These are phyloP conservation scores for Ceratobasidium papillatum DNA, from an alignment of 1,284 basidiomycete genomes.

Conservation along the genomic window DNA sequence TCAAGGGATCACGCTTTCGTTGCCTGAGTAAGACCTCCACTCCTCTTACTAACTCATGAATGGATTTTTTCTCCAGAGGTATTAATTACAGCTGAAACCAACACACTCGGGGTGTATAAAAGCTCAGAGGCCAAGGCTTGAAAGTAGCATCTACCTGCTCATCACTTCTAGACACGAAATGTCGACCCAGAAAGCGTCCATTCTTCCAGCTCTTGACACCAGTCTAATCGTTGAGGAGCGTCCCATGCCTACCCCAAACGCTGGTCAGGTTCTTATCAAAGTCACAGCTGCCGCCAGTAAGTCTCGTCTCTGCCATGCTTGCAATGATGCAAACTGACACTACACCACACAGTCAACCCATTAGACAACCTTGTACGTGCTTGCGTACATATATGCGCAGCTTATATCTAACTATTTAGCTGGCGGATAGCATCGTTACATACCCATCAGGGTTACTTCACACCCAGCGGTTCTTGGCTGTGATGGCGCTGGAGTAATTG, in stretches of 20 bases:
- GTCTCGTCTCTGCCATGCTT: not conserved
- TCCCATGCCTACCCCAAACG: constrained; percentile 53
- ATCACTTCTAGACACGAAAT: no score
- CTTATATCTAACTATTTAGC: not conserved
- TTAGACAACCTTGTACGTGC: not conserved
- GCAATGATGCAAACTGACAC: not conserved
- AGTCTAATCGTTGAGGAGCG: constrained; percentile 46
- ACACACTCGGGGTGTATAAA: no score
- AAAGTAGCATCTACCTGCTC: no score
- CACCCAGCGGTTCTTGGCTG: constrained; percentile 62
- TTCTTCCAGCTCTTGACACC: constrained; percentile 45
- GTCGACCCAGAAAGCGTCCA: constrained; percentile 47
- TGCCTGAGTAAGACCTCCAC: no score
- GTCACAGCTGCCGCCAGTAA: constrained; percentile 50
- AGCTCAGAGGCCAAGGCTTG: no score
- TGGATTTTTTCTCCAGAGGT: no score
- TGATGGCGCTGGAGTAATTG: constrained; percentile 67
- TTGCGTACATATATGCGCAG: not conserved
- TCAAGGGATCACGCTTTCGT: no score
- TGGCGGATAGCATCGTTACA: not conserved
- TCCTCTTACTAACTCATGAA: no score
- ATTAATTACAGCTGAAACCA: no score
- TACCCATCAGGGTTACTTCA: constrained; percentile 47
- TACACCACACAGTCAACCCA: not conserved
- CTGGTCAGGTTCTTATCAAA: constrained; percentile 58